These are phyloP conservation scores for Styphnolobium japonicum DNA, from an alignment of 306 rosid species.

Conservation along the genomic window DNA sequence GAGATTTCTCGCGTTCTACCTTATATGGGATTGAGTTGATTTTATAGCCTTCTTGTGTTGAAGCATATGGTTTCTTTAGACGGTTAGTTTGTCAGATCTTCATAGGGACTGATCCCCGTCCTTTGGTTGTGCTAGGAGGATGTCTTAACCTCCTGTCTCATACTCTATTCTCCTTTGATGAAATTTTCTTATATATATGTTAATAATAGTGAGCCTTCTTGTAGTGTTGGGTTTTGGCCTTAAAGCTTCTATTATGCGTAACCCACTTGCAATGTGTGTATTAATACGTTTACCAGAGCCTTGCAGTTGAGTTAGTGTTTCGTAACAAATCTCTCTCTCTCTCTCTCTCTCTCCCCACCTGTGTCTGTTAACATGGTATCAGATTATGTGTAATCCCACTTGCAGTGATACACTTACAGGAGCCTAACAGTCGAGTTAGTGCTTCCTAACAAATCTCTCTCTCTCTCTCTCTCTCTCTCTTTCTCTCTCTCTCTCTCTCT, in stretches of 20 bases:
- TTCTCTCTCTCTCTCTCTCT: not conserved
- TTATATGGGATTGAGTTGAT: not conserved
- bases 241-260: not conserved
- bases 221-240: slow-evolving; percentile 3
- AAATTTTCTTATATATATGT: not conserved
- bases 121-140: not conserved
- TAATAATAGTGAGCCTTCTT: not conserved
- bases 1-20: not conserved
- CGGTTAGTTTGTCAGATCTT: not conserved
- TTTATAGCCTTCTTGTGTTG: not conserved
- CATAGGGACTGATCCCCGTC: not conserved
- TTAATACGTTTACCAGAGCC: not conserved
- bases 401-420: not conserved
- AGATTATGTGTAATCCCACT: too few relatives aligned
- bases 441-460: not conserved
- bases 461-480: slow-evolving; percentile 3
- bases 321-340: too few relatives aligned
- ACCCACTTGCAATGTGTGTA: not conserved
- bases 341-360: too few relatives aligned
- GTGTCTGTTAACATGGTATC: too few relatives aligned
- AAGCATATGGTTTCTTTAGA: not conserved
- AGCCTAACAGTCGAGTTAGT: not conserved
- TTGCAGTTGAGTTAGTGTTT: not conserved
- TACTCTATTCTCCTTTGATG: not conserved
- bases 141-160: not conserved